Evolutionary conservation across 73 alveolate species (phyloP).

Genomic region (Urostyla sp.): DNA sequence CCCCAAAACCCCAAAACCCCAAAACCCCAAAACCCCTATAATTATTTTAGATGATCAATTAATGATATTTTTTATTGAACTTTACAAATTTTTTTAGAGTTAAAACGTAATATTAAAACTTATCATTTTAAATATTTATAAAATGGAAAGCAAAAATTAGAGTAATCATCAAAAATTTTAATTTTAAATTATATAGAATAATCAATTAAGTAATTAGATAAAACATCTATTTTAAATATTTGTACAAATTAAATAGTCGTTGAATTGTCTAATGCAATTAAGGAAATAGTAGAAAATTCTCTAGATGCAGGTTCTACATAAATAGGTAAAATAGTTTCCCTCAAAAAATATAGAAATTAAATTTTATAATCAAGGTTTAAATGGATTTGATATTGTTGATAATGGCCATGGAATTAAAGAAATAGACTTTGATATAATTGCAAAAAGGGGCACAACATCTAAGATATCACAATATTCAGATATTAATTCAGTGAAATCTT

Average conservation of each 20-base stretch:
- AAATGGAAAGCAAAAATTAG: no score
- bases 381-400: constrained; percentile 86
- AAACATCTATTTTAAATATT: constrained; percentile 66
- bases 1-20: no score
- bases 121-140: no score
- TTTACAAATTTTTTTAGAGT: no score
- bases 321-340: constrained; percentile 20
- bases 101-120: no score
- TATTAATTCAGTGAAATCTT: constrained; percentile 79
- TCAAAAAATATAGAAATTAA: constrained; percentile 51
- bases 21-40: no score
- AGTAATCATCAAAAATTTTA: no score
- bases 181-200: no score
- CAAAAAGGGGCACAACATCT: constrained; percentile 92
- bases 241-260: constrained; percentile 80
- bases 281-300: constrained; percentile 84
- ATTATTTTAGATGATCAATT: no score
- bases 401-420: constrained; percentile 96
- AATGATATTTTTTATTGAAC: no score
- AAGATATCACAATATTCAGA: constrained; percentile 89
- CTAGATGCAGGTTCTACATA: constrained; percentile 78
- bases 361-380: constrained; percentile 70
- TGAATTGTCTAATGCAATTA: constrained; percentile 75
- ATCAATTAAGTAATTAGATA: constrained; percentile 63
- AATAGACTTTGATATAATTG: constrained; percentile 77